Conservation (phyloP, 2,329 filamentous ascomycete genomes). For the Botrytis porri region DNA sequence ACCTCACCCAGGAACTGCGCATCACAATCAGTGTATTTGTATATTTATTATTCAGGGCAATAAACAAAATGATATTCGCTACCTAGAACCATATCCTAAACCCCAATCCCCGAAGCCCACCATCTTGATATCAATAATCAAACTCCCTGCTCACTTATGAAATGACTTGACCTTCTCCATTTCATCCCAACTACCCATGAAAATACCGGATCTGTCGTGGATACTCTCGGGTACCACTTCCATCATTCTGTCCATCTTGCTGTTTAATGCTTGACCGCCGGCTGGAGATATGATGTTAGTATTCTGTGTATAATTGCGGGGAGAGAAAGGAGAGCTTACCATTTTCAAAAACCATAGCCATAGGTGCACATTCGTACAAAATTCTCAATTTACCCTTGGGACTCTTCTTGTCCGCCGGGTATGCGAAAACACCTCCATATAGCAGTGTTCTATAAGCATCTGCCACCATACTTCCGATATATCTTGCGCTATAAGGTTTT, state of each 20-base stretch:
- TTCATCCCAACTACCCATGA: conserved; percentile 91
- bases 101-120: conserved; percentile 24
- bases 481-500: conserved; percentile 92
- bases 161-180: conserved; percentile 78
- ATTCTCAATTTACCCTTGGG: conserved; percentile 98
- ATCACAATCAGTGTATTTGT: neutral
- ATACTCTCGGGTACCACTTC: conserved; percentile 87
- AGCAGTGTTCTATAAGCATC: conserved; percentile 94
- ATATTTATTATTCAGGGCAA: neutral
- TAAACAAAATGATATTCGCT: conserved; percentile 6
- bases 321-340: conserved; percentile 53
- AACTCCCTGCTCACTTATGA: conserved; percentile 42
- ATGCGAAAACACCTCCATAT: conserved; percentile 96
- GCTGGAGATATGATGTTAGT: conserved; percentile 50
- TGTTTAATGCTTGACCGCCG: conserved; percentile 88
- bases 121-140: conserved; percentile 4
- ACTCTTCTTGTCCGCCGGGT: conserved; percentile 96
- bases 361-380: conserved; percentile 95
- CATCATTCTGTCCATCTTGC: conserved; percentile 87
- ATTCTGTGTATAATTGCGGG: neutral
- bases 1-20: neutral
- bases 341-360: conserved; percentile 99
- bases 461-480: conserved; percentile 98
- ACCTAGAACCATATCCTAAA: neutral
- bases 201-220: conserved; percentile 93